Evolutionary conservation across 495 filamentous ascomycete genomes (phyloP), one percentile per base, ranked within the genome.

Genomic region (Daldinia loculata): DNA sequence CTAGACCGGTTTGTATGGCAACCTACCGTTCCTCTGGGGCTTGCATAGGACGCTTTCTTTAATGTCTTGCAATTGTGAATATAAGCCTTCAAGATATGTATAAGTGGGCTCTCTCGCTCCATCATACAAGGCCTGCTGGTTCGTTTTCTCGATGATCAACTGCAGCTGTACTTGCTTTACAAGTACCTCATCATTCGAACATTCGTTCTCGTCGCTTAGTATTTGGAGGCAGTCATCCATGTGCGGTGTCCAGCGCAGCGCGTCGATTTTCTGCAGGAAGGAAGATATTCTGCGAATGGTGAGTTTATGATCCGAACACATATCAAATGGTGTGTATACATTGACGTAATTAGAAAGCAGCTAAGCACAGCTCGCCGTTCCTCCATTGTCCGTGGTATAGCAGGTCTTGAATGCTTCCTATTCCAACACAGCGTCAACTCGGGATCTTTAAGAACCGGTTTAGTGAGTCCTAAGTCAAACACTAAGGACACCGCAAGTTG

Each of bases 301-400:
- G 8, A 45, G 17, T 11, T 22, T 19, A 19, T 17, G 17, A 2
- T 11, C 17, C 11, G 41, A 45, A 17, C 32, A 14, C 32, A 36
- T 17, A 45, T 19, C 9, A 22, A 45, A 45, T 19, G 7, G 17
- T 11, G 32, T n/a, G 4, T 15, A 2, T 38, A 57, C 55, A 57
- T 57, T 26, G 55, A 57, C 4, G 55, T 57, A 38, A 39, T 27
- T 22, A 57, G 34, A 39, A 57, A 57, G 55, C 55, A 57, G 30
- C 30, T 39, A 15, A 57, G 32, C n/a, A 57, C 55, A 22, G 55
- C 55, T 15, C 55, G 30, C 9, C 55, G 55, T 30, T 57, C 55
- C 34, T 57, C 55, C 55, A 57, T 57, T 8, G 55, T 57, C 6
- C 55, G 30, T 24, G 38, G 29, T 19, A 11, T 36, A n/a, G 55